Evolutionary conservation across 2,329 filamentous ascomycete genomes (phyloP), one percentile per base, ranked within the genome.

Genomic region (Penicillium verrucosum): DNA sequence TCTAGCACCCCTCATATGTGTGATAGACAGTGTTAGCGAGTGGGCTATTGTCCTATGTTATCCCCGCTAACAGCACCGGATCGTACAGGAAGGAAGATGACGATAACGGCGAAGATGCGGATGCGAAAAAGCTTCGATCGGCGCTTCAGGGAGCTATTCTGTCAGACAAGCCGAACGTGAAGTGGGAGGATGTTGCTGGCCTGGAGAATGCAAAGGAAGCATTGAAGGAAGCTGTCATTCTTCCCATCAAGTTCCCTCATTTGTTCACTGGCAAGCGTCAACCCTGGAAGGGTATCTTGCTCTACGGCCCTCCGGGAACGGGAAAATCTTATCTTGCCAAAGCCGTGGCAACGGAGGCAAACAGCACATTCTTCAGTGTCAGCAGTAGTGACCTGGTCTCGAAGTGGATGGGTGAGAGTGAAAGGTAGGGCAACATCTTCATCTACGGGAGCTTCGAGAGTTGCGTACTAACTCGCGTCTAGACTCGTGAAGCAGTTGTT

Each of bases 331-430:
- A 97, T 75, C 80, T 99, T 52, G 94, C 94, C 60, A 99, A 97
- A 76, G 94, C 94, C 2, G 93, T 99, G 49, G 94, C 94, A 51
- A 99, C 94, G 18, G 94, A 99, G 77, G 94, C 94, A 57, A 97
- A 99, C 76, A 97, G 92, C 76, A 97, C 94, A 4, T 99, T 99
- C 74, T 99, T 99, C 83, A 97, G 92, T 70, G 93, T 99, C 64
- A 96, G 90, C 77, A 96, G 90, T 81, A 96, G 91, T 71, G 94
- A 99, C 73, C 76, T 99, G 75, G 94, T 99, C 59, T 96, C 91
- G 75, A 99, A 99, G 74, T 99, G 94, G 94, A 99, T 99, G 94
- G 94, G 94, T 79, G 94, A 99, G 77, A 95, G 90, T 81, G 94
- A 99, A 85, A 86, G 92, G 90, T 95, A 79, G 47, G 81, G 11